Evolutionary conservation across 306 rosid species (phyloP).

Genomic region (Cicer cuneatum): DNA sequence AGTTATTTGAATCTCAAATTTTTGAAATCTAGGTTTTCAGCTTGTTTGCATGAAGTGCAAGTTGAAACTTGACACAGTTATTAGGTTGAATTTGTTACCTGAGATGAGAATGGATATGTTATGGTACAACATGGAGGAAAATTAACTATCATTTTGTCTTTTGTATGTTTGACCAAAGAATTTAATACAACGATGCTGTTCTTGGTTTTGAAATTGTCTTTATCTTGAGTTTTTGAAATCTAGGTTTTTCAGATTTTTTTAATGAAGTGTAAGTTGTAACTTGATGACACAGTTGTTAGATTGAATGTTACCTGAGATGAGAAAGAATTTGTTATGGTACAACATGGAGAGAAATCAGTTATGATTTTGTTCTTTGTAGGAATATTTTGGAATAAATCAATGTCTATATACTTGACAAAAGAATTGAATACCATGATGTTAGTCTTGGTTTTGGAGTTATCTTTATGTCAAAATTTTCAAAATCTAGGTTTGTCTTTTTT

Average conservation of each 20-base stretch:
- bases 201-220: too few relatives aligned
- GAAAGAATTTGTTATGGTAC: too few relatives aligned
- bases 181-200: too few relatives aligned
- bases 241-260: too few relatives aligned
- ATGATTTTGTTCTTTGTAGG: too few relatives aligned
- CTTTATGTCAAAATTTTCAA: not conserved
- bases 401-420: not conserved
- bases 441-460: not conserved
- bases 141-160: constrained; percentile 4
- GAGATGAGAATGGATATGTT: not conserved
- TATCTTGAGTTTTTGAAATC: too few relatives aligned
- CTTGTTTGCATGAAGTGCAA: not conserved
- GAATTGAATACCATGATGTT: not conserved
- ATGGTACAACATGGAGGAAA: not conserved
- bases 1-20: not conserved
- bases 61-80: not conserved
- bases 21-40: constrained; percentile 6
- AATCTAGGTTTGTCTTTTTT: constrained; percentile 8
- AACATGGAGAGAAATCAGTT: too few relatives aligned
- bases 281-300: too few relatives aligned
- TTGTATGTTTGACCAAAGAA: too few relatives aligned
- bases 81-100: not conserved
- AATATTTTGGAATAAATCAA: too few relatives aligned
- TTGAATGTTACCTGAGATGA: too few relatives aligned
- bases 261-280: too few relatives aligned